phyloP scores from a whole-genome alignment of 177 flowering plant species.

The Telopea speciosissima region DNA sequence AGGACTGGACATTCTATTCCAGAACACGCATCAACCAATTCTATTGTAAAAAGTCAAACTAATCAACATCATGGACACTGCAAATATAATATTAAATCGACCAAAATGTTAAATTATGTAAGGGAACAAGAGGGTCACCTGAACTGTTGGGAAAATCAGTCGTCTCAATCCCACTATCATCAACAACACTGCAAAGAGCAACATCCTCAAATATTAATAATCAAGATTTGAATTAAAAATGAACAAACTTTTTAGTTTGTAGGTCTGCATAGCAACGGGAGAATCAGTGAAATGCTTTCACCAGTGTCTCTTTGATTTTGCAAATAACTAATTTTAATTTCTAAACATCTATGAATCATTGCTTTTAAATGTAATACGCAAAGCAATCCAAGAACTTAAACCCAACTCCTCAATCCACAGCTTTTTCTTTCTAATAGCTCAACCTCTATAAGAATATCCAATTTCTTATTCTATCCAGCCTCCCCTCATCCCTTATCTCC shows the following conservation, averaged over 20 bases:
- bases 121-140: slow-evolving; percentile 32
- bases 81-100: not conserved
- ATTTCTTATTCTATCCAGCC: not conserved
- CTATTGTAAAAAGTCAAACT: not conserved
- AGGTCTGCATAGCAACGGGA: no score
- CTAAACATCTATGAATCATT: no score
- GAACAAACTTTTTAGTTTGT: no score
- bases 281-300: no score
- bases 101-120: not conserved
- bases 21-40: not conserved
- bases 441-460: no score
- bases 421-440: not conserved
- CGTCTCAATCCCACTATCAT: slow-evolving; percentile 35
- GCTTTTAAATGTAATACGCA: no score
- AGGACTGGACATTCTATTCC: not conserved
- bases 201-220: not conserved
- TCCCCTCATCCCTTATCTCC: not conserved
- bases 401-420: not conserved
- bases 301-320: no score
- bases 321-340: no score
- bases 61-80: not conserved
- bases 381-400: not conserved
- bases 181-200: slow-evolving; percentile 52
- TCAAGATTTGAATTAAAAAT: not conserved
- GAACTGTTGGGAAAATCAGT: slow-evolving; percentile 25